Percentiles rank a stretch among this genome's conserved stretches.
Conservation (phyloP, 2,329 filamentous ascomycete species). For the Stromatinia cepivora region DNA sequence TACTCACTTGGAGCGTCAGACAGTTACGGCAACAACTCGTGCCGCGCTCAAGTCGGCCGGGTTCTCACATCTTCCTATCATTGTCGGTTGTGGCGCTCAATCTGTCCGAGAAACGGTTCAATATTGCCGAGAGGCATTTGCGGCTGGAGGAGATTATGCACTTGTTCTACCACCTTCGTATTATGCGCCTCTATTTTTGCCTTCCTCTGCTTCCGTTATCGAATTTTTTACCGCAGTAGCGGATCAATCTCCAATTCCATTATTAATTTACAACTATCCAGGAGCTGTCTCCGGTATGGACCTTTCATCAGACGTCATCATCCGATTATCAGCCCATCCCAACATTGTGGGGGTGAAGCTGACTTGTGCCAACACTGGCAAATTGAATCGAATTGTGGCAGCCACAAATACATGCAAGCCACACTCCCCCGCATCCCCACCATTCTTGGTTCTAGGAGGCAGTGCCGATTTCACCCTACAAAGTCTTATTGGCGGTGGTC, state of each 20-base stretch:
- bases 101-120: constrained; percentile 66
- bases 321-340: constrained; percentile 73
- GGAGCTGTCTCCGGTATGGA: constrained; percentile 84
- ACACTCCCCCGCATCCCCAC: constrained; percentile 34
- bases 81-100: constrained; percentile 66
- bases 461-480: constrained; percentile 74
- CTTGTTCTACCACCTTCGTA: constrained; percentile 68
- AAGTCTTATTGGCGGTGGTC: constrained; percentile 66
- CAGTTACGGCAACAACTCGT: constrained; percentile 60
- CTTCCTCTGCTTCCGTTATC: constrained; percentile 51
- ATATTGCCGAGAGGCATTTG: constrained; percentile 61
- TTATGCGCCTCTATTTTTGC: constrained; percentile 59
- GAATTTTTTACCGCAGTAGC: constrained; percentile 62
- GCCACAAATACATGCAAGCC: constrained; percentile 57
- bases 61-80: constrained; percentile 58
- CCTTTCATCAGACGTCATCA: constrained; percentile 84
- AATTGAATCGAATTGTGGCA: constrained; percentile 56
- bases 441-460: constrained; percentile 70
- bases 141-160: constrained; percentile 64
- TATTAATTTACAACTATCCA: constrained; percentile 90
- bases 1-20: constrained; percentile 59
- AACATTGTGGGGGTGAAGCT: constrained; percentile 91
- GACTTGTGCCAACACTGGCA: constrained; percentile 78
- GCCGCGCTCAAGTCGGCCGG: constrained; percentile 60
- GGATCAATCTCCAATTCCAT: constrained; percentile 69